A percentile compares a stretch with the other conserved stretches of the same genome.
phyloP scores from a whole-genome alignment of 805 yeast genomes.

The Metschnikowia similis region DNA sequence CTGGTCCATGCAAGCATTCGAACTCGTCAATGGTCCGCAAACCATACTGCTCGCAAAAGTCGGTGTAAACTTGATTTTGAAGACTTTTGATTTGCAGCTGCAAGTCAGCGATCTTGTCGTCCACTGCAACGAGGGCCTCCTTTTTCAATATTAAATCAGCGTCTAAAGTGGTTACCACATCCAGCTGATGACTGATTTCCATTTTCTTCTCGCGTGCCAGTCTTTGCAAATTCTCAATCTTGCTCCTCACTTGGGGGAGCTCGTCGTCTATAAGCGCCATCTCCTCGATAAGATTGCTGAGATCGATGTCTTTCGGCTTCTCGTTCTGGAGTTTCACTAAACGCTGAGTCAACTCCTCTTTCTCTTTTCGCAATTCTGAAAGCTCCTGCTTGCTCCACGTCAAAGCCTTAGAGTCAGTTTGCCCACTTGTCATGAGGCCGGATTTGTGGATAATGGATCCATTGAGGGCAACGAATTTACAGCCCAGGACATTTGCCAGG shows the following conservation, averaged over 20 bases:
- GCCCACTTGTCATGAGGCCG: slow-evolving; percentile 93
- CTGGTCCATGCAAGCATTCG: slow-evolving; percentile 63
- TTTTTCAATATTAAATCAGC: not conserved
- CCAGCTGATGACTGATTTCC: slow-evolving; percentile 37
- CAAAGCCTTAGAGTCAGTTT: slow-evolving; percentile 37
- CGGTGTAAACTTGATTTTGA: slow-evolving; percentile 37
- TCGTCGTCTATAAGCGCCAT: slow-evolving; percentile 42
- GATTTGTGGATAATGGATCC: slow-evolving; percentile 83
- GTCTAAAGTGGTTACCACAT: slow-evolving; percentile 18
- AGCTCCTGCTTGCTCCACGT: slow-evolving; percentile 75
- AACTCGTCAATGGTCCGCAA: slow-evolving; percentile 60
- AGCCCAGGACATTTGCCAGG: slow-evolving; percentile 32
- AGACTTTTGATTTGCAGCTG: slow-evolving; percentile 11
- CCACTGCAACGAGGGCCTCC: slow-evolving; percentile 17
- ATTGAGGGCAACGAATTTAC: slow-evolving; percentile 72
- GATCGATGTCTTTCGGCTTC: slow-evolving; percentile 52
- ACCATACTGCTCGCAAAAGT: slow-evolving; percentile 53
- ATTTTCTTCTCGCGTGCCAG: slow-evolving; percentile 40
- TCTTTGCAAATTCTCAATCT: slow-evolving; percentile 42
- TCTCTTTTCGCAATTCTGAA: slow-evolving; percentile 46
- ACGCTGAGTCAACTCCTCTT: slow-evolving; percentile 48
- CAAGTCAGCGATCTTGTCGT: slow-evolving; percentile 16
- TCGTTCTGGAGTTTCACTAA: slow-evolving; percentile 44
- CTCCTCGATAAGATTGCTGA: slow-evolving; percentile 55
- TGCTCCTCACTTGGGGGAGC: slow-evolving; percentile 41